These are phyloP conservation scores for Discostella pseudostelligera DNA, from an alignment of 108 stramenopile species.

Conservation along the genomic window DNA sequence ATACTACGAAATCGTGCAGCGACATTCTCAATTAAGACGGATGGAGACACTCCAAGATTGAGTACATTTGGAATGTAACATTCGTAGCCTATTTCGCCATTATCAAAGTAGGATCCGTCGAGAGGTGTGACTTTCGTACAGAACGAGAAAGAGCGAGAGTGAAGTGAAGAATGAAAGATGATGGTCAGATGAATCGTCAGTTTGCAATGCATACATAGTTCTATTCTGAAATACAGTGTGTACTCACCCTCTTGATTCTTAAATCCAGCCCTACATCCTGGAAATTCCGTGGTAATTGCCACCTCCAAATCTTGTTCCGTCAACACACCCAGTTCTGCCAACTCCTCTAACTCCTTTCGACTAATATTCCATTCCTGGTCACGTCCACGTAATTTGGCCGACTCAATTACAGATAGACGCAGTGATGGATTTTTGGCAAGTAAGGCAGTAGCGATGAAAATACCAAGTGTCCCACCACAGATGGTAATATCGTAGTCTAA, in stretches of 20 bases:
- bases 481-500: conserved; percentile 84
- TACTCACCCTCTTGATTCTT: no score
- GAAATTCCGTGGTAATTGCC: conserved; percentile 76
- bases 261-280: conserved; percentile 73
- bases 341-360: conserved; percentile 79
- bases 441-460: conserved; percentile 88
- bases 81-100: conserved; percentile 77
- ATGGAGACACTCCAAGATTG: conserved; percentile 76
- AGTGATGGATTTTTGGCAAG: conserved; percentile 72
- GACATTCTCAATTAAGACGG: conserved; percentile 60
- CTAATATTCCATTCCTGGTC: conserved; percentile 96
- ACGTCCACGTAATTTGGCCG: conserved; percentile 74
- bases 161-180: conserved; percentile 6
- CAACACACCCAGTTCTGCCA: conserved; percentile 75
- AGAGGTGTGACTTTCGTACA: conserved; percentile 54
- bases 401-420: conserved; percentile 83
- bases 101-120: conserved; percentile 76
- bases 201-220: no score
- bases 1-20: conserved; percentile 50
- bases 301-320: conserved; percentile 76
- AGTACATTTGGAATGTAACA: conserved; percentile 70
- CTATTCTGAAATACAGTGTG: no score
- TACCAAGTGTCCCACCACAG: conserved; percentile 91
- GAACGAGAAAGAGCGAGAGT: neutral
- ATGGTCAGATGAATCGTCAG: no score